Evolutionary conservation across 805 yeast genomes (phyloP), one percentile per base, ranked within the genome.

Genomic region (Maudiozyma pseudohumilis): DNA sequence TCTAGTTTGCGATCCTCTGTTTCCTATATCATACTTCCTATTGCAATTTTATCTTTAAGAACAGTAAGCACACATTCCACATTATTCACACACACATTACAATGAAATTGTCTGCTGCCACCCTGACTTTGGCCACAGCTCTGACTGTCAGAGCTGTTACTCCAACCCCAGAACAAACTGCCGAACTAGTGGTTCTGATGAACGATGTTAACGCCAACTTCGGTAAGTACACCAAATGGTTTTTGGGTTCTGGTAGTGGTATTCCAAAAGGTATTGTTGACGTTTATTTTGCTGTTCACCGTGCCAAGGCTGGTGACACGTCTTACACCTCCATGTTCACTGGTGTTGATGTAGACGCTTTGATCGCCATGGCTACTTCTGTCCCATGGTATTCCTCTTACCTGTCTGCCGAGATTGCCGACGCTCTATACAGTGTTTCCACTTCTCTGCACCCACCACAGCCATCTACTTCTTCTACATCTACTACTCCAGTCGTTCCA

Each of bases 371-470:
- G 34, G 34, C 34, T 5, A 54, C 61, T 17, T 59, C 53, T 22
- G 42, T 59, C 17, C 61, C 63, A 47, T 60, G 63, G 63, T 60
- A 52, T 36, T 40, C 50, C 5, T 33, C 45, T 20, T 50, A 56
- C 38, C 29, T 55, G 12, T 42, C 41, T 11, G 35, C 52, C 8
- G 44, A 34, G 12, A 34, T 47, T 15, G 32, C 20, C 6, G 29
- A 28, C 3, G 35, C 39, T 25, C 18, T 29, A 13, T 26, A 15
- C 5, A 36, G 30, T 19, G 30, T 19, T 11, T 17, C 20, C 13
- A 26, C 34, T 5, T 4, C 26, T 5, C 12, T 20, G 15, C 13
- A 19, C 18, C 34, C 34, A 13, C 19, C 34, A 19, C 13, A 24
- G 6, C 8, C 25, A 5, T 31, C 34, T 2, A 6, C 25, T 21